Percentiles rank a stretch among this genome's conserved stretches.
Evolutionary conservation across 2,329 filamentous ascomycete species (phyloP).

Genomic region (Tolypocladium ophioglossoides): DNA sequence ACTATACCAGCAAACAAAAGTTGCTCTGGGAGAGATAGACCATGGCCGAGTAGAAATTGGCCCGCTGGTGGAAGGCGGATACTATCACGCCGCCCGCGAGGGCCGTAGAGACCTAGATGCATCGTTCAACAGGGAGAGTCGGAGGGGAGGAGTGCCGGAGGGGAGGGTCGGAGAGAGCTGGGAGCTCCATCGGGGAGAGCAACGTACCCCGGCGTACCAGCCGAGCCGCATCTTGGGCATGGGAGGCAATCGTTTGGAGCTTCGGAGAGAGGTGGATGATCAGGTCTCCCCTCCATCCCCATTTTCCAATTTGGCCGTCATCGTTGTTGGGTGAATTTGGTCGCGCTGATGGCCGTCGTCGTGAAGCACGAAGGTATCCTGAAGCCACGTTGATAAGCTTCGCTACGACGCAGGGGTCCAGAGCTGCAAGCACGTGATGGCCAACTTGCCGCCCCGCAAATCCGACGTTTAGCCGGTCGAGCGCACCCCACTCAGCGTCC

Average conservation of each 20-base stretch:
- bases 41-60: slow-evolving; percentile 97
- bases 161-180: not conserved
- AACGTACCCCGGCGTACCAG: slow-evolving; percentile 51
- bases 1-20: slow-evolving; percentile 75
- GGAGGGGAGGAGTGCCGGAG: too few species aligned
- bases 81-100: slow-evolving; percentile 76
- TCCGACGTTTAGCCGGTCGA: not conserved
- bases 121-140: slow-evolving; percentile 11
- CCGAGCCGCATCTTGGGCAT: slow-evolving; percentile 44
- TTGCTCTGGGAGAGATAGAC: slow-evolving; percentile 96
- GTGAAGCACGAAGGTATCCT: not conserved
- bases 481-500: too few species aligned
- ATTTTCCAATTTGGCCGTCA: not conserved
- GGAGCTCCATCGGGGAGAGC: not conserved
- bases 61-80: slow-evolving; percentile 85
- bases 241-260: slow-evolving; percentile 4
- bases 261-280: not conserved
- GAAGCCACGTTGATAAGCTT: not conserved
- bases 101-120: slow-evolving; percentile 60
- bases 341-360: not conserved
- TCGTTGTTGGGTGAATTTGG: not conserved
- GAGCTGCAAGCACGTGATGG: not conserved
- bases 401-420: not conserved
- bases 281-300: not conserved
- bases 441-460: too few species aligned